Evolutionary conservation across 2,329 filamentous ascomycete species (phyloP), one percentile per base, ranked within the genome.

Genomic region (Paecilomyces dactylethromorphus): DNA sequence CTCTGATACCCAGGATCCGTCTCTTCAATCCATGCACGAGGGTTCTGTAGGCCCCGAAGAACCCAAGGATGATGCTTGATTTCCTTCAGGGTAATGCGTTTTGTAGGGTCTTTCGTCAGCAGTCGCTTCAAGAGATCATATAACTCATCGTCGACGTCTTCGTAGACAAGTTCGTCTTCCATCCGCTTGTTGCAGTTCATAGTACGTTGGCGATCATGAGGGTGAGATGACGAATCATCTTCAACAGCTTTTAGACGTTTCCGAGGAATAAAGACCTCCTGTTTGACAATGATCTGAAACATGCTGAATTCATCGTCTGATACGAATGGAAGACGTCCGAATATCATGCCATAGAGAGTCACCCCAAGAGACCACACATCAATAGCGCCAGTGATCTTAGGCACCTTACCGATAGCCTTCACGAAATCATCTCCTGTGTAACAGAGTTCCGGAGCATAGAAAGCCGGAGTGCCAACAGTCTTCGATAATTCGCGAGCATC

Each of bases 331-430:
- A 97, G 90, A 56, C 94, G 90, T 13, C 92, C 94, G 71, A 89
- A 99, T 58, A 99, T 87, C 72, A 99, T 87, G 69, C 93, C 96
- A 76, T 97, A 99, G 1, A 99, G 83, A 0, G 94, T 99, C 21
- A 99, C 91, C 22, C 94, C 94, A 22, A 99, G 81, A 11, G 94
- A 96, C 94, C 94, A 99, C 15, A 99, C 88, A 69, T 99, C 94
- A 65, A 99, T 96, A 67, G 95, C 91, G 66, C 91, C 91, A 3
- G 92, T 96, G 49, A 99, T 87, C 77, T 82, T 93, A 64, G 83
- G 91, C 1, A 73, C 64, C 7, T 67, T 69, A 68, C 83, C 89
- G 69, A 82, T 86, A 66, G 76, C 73, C 67, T 75, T 68, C 53
- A 76, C 72, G 57, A 79, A 80, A 62, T 86, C 87, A 24, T 87